Evolutionary conservation across 2,329 filamentous ascomycete species (phyloP).

Genomic region (Mollisia scopiformis): DNA sequence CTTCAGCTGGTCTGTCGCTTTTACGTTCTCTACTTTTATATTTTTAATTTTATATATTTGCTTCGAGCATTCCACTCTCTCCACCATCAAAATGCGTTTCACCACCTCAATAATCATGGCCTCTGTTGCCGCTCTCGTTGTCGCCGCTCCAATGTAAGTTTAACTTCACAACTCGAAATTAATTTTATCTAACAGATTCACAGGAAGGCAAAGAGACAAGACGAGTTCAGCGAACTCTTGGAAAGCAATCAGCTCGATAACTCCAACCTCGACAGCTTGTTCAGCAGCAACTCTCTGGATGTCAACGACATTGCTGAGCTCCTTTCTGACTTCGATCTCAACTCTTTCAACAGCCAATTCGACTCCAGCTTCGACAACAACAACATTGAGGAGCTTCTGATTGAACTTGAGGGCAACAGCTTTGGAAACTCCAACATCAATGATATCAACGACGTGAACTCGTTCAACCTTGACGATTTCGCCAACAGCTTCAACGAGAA

Average conservation of each 20-base stretch:
- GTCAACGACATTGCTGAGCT: slow-evolving; percentile 15
- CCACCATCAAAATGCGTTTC: slow-evolving; percentile 14
- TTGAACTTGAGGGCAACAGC: slow-evolving; percentile 7
- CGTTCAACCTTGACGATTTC: slow-evolving; percentile 13
- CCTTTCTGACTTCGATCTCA: slow-evolving; percentile 11
- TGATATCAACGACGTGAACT: slow-evolving; percentile 4
- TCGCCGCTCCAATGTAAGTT: slow-evolving; percentile 10
- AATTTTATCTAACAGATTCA: neutral
- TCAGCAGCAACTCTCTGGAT: slow-evolving; percentile 13
- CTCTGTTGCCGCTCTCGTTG: slow-evolving; percentile 5
- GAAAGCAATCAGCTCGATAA: neutral
- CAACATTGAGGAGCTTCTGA: slow-evolving; percentile 7
- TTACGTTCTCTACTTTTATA: slow-evolving; percentile 7
- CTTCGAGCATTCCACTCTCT: slow-evolving; percentile 6
- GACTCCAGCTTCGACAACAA: slow-evolving; percentile 6
- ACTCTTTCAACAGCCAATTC: slow-evolving; percentile 15
- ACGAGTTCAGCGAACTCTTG: slow-evolving; percentile 5
- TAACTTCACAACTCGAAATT: neutral
- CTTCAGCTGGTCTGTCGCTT: slow-evolving; percentile 18
- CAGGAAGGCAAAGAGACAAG: slow-evolving; percentile 3
- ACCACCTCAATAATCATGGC: slow-evolving; percentile 13
- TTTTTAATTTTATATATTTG: slow-evolving; percentile 4
- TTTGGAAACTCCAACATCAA: slow-evolving; percentile 14
- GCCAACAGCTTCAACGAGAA: slow-evolving; percentile 10
- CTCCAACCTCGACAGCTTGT: slow-evolving; percentile 2